phyloP scores from a whole-genome alignment of 208 protist genomes.

The Naegleria gruberi region DNA sequence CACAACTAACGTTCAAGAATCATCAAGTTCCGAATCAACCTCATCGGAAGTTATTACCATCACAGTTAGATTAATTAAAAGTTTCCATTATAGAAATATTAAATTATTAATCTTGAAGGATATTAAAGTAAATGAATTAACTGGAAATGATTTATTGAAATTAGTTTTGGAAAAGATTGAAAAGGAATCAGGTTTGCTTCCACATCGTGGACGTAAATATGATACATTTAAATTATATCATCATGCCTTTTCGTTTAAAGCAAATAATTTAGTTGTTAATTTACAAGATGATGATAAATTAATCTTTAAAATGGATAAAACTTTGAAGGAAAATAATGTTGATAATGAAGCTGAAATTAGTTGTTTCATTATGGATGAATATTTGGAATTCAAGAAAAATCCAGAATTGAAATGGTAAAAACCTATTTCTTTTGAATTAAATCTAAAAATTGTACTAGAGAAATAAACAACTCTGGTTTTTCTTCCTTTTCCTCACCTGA shows the following conservation, averaged over 20 bases:
- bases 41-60: not conserved
- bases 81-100: constrained; percentile 17
- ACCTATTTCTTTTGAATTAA: not conserved
- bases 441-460: not conserved
- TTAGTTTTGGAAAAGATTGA: not conserved
- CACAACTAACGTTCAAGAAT: no score
- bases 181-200: not conserved
- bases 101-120: not conserved
- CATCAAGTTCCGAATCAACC: no score
- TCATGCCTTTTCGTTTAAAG: not conserved
- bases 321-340: not conserved
- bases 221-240: constrained; percentile 15
- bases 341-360: constrained; percentile 4
- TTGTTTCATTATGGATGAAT: constrained; percentile 13
- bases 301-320: not conserved
- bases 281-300: constrained; percentile 10
- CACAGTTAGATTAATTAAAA: not conserved
- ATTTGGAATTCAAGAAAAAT: not conserved
- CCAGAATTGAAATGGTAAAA: constrained; percentile 19
- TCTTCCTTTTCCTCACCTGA: not conserved
- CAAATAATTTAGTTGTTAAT: constrained; percentile 16
- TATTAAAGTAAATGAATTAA: not conserved
- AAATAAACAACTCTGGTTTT: not conserved
- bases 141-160: not conserved
- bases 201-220: not conserved